phyloP scores from a whole-genome alignment of 1,284 basidiomycete species.

The Apiotrichum brassicae region DNA sequence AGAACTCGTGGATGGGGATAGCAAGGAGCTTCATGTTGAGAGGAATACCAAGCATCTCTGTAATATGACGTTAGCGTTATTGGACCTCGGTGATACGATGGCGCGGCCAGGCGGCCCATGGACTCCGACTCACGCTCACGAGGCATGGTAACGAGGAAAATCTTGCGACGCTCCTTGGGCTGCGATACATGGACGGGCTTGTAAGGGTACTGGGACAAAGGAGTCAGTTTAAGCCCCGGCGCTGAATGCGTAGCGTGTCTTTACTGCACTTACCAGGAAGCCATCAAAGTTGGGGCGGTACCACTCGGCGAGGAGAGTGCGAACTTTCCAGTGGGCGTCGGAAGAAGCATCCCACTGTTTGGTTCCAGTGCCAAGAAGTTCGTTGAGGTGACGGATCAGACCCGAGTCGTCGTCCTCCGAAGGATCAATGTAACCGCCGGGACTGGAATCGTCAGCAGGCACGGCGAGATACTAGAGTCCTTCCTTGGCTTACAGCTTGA shows the following conservation, averaged over 20 bases:
- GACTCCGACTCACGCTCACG: conserved; percentile 60
- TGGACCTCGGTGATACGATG: too few relatives aligned
- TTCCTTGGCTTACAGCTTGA: conserved; percentile 73
- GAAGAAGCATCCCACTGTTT: conserved; percentile 52
- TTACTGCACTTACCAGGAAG: conserved; percentile 87
- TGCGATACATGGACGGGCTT: conserved; percentile 93
- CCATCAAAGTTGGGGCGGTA: conserved; percentile 97
- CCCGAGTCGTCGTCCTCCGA: conserved; percentile 89
- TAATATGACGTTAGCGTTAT: not conserved
- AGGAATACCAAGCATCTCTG: conserved; percentile 91
- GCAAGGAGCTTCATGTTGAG: conserved; percentile 98
- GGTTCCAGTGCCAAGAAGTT: conserved; percentile 65
- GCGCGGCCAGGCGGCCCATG: too few relatives aligned
- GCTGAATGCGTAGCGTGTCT: too few relatives aligned
- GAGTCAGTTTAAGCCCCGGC: not conserved
- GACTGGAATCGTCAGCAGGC: conserved; percentile 51
- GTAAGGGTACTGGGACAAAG: conserved; percentile 73
- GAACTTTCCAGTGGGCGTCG: conserved; percentile 68
- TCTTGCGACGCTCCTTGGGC: conserved; percentile 96
- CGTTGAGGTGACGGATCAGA: conserved; percentile 77
- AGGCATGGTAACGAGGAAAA: conserved; percentile 92
- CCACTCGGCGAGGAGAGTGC: conserved; percentile 91
- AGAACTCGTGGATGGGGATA: conserved; percentile 91
- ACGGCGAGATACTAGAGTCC: not conserved
- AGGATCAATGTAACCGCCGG: conserved; percentile 96